Evolutionary conservation across 805 yeast species (phyloP), one percentile per base, ranked within the genome.

Genomic region (Sporopachydermia lactativora): DNA sequence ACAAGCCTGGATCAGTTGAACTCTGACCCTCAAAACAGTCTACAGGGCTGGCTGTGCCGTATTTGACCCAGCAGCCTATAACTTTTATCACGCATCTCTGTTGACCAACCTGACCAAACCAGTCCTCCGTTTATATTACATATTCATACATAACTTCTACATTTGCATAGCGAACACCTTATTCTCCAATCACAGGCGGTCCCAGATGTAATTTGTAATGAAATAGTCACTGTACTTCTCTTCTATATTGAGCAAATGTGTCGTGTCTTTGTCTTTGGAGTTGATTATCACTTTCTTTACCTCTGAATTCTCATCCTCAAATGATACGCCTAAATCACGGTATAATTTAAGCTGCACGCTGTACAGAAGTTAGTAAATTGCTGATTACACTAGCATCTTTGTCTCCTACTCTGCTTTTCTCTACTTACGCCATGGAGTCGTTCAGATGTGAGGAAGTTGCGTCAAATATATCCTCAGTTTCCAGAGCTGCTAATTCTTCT

Each of bases 201-300:
- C 92, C 95, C 95, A 83, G 19, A 83, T 71, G 52, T 73, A 79
- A 51, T 83, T 82, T 11, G 84, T 70, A 19, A 81, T 70, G 55
- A 81, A 82, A 50, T 68, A 78, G 43, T 76, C 77, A 49, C 81
- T 73, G 45, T 76, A 73, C 43, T 73, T 69, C 19, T 65, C 62
- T 36, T 67, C 54, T 16, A 51, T 44, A 17, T 45, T 38, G 16
- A 52, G 38, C n/a, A 49, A 44, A 15, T 53, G 44, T 8, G 51
- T 45, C 5, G 42, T 43, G 14, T 45, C 43, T 5, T 48, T 38
- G 1, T 38, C 24, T 14, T 47, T 38, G 4, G 51, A 45, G 19
- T 47, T 45, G 17, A 52, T 44, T 35, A 52, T 43, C 19, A 48
- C 52, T 31, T 44, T 47, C 24, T 48, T 35, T 13, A 41, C 41